Evolutionary conservation across 129 eudicot species (phyloP).

Genomic region (Centella asiatica): DNA sequence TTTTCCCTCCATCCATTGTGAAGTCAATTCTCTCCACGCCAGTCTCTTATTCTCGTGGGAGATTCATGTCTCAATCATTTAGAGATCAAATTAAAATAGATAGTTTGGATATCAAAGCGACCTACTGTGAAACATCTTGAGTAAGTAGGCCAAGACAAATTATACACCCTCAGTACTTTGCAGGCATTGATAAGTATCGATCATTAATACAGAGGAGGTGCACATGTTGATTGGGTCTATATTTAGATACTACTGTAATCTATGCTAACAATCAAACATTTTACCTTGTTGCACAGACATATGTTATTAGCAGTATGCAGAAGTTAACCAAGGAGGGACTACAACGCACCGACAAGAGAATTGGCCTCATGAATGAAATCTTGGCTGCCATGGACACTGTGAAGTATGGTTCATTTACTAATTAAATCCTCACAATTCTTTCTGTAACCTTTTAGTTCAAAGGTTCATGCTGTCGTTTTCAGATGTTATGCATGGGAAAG

Average conservation of each 20-base stretch:
- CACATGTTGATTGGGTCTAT: not conserved
- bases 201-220: not conserved
- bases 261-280: not conserved
- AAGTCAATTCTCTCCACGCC: not conserved
- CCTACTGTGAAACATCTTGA: not conserved
- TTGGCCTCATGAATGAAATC: slow-evolving; percentile 87
- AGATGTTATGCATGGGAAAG: slow-evolving; percentile 97
- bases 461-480: slow-evolving; percentile 12
- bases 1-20: no score
- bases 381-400: slow-evolving; percentile 97
- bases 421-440: not conserved
- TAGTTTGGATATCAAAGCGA: not conserved
- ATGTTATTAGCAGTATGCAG: slow-evolving; percentile 77
- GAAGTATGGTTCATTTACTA: slow-evolving; percentile 40
- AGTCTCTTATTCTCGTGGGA: not conserved
- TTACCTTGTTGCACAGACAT: slow-evolving; percentile 47
- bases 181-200: not conserved
- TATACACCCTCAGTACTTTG: not conserved
- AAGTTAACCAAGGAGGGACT: slow-evolving; percentile 82
- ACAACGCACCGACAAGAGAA: slow-evolving; percentile 78
- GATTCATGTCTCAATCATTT: not conserved
- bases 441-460: not conserved
- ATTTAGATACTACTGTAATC: not conserved
- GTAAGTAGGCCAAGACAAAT: not conserved
- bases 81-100: not conserved